A percentile compares a stretch with the other conserved stretches of the same genome.
Conservation (phyloP, 176 grass and related monocot species). For the Aegilops sharonensis region DNA sequence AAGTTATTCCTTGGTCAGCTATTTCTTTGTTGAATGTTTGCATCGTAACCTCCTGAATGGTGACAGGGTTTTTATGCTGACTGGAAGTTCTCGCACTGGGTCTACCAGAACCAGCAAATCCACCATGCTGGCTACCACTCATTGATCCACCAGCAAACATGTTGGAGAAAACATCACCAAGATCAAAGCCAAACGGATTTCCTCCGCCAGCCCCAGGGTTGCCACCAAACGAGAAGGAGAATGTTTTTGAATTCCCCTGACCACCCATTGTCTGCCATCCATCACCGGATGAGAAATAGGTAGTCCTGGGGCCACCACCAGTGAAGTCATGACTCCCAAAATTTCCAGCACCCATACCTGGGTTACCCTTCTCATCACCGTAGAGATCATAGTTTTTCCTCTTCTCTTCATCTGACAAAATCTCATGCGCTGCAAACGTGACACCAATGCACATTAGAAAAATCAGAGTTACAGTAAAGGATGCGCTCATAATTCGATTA, state of each 20-base stretch:
- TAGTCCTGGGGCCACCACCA: constrained; percentile 47
- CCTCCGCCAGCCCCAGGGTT: constrained; percentile 42
- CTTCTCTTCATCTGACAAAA: constrained; percentile 98
- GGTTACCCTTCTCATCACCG: constrained; percentile 73
- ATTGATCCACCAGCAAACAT: constrained; percentile 66
- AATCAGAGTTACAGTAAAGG: background rate
- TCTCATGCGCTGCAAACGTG: constrained; percentile 74
- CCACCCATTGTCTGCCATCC: constrained; percentile 79
- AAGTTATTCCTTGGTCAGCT: constrained; percentile 76
- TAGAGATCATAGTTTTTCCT: constrained; percentile 91
- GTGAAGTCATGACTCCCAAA: constrained; percentile 67
- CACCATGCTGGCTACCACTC: constrained; percentile 44
- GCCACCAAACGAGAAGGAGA: constrained; percentile 89
- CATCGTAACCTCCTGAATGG: constrained; percentile 59
- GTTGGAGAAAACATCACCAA: constrained; percentile 86
- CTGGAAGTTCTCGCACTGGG: constrained; percentile 36
- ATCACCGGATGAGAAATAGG: constrained; percentile 66
- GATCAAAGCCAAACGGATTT: constrained; percentile 65
- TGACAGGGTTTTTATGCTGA: constrained; percentile 32
- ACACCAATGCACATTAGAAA: background rate
- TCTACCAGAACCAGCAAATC: constrained; percentile 48
- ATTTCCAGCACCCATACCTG: constrained; percentile 58
- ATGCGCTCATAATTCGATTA: background rate
- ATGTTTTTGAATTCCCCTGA: constrained; percentile 64
- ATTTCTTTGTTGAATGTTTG: constrained; percentile 87